A percentile compares a stretch with the other conserved stretches of the same genome.
These are phyloP conservation scores for Pythium oligandrum DNA, from an alignment of 352 stramenopile genomes.

Conservation along the genomic window DNA sequence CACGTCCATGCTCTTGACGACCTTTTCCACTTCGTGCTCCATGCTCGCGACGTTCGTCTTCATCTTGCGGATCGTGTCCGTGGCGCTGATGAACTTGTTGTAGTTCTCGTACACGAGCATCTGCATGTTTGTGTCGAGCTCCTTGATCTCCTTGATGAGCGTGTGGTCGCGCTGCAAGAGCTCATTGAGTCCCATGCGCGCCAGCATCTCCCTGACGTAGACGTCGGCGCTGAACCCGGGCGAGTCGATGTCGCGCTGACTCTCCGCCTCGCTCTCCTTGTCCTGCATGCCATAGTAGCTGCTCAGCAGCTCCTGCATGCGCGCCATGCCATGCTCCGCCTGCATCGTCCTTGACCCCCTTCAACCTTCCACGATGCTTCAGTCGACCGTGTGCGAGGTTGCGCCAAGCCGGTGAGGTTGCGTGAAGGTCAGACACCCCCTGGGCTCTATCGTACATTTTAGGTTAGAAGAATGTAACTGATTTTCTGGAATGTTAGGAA, in stretches of 20 bases:
- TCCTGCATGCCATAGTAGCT: slow-evolving; percentile 85
- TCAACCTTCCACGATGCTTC: slow-evolving; percentile 4
- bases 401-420: too few species aligned
- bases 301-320: slow-evolving; percentile 87
- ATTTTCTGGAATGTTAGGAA: too few species aligned
- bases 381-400: too few species aligned
- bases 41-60: slow-evolving; percentile 91
- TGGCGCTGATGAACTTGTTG: slow-evolving; percentile 99
- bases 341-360: slow-evolving; percentile 21
- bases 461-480: too few species aligned
- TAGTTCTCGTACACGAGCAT: slow-evolving; percentile 99
- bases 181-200: slow-evolving; percentile 59
- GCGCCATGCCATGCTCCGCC: slow-evolving; percentile 63
- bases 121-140: slow-evolving; percentile 98
- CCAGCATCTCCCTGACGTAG: slow-evolving; percentile 76
- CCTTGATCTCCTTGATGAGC: slow-evolving; percentile 89
- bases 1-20: slow-evolving; percentile 86
- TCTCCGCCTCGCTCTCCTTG: slow-evolving; percentile 61
- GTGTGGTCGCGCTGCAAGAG: slow-evolving; percentile 67
- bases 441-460: too few species aligned
- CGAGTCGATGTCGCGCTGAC: slow-evolving; percentile 72
- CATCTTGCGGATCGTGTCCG: slow-evolving; percentile 98
- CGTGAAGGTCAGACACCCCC: too few species aligned
- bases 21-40: slow-evolving; percentile 84
- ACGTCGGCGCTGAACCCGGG: slow-evolving; percentile 58